These are phyloP conservation scores for Bruguiera parviflora DNA, from an alignment of 345 rosid genomes.

Conservation along the genomic window DNA sequence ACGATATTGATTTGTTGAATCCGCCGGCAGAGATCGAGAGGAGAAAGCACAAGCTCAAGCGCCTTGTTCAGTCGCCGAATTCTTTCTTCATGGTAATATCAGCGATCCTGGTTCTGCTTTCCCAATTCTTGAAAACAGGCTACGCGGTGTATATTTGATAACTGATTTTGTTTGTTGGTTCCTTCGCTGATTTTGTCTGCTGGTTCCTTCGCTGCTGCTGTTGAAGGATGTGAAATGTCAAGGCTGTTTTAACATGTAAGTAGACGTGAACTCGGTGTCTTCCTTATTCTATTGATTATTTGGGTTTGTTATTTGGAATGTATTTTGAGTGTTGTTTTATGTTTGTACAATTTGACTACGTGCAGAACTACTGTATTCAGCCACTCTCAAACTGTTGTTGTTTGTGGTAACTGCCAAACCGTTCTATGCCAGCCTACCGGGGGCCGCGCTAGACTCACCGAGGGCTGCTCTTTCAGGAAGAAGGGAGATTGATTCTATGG, in stretches of 20 bases:
- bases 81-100: background rate
- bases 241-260: background rate
- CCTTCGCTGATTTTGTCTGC: background rate
- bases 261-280: background rate
- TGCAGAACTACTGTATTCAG: background rate
- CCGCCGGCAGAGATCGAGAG: background rate
- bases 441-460: background rate
- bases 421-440: background rate
- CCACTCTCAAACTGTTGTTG: constrained; percentile 2
- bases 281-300: no score
- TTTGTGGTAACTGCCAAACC: background rate
- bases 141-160: background rate
- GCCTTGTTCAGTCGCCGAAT: background rate
- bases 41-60: background rate
- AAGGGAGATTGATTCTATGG: background rate
- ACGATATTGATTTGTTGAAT: constrained; percentile 1
- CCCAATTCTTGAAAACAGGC: background rate
- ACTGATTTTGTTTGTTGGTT: background rate
- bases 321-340: no score
- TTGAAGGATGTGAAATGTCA: constrained; percentile 1
- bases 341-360: background rate
- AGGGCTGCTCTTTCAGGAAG: constrained; percentile 5
- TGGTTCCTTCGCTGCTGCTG: background rate
- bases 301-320: no score
- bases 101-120: background rate